Conservation (phyloP, 441 rosid genomes). For the Pelargonium australe region DNA sequence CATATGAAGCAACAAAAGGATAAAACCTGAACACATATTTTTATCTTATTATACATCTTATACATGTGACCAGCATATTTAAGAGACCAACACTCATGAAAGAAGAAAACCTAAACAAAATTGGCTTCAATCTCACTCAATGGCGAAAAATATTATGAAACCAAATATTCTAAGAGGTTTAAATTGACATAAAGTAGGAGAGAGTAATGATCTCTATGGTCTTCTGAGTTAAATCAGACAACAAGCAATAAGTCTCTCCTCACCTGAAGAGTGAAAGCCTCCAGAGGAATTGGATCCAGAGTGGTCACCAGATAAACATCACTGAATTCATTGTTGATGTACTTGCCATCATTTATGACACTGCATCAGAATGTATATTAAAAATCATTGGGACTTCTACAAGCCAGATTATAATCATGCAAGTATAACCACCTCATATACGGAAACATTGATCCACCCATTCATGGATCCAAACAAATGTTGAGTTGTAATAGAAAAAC, state of each 20-base stretch:
- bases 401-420: neutral
- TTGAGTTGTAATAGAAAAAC: neutral
- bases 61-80: neutral
- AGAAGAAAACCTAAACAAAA: neutral
- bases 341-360: constrained; percentile 60
- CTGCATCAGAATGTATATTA: constrained; percentile 35
- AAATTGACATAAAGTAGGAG: neutral
- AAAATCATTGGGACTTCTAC: neutral
- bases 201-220: neutral
- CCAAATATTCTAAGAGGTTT: neutral
- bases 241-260: constrained; percentile 14
- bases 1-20: constrained; percentile 3
- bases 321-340: constrained; percentile 71
- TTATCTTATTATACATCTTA: neutral
- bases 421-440: neutral
- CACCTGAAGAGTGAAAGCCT: constrained; percentile 92
- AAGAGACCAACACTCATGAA: neutral
- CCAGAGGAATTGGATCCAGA: constrained; percentile 71
- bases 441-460: neutral
- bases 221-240: neutral
- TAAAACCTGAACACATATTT: constrained; percentile 10
- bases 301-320: constrained; percentile 85
- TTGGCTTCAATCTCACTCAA: neutral
- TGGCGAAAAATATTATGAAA: neutral
- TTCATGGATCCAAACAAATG: neutral